Conservation (phyloP, 176 grass and related monocot species). For the Aegilops speltoides region DNA sequence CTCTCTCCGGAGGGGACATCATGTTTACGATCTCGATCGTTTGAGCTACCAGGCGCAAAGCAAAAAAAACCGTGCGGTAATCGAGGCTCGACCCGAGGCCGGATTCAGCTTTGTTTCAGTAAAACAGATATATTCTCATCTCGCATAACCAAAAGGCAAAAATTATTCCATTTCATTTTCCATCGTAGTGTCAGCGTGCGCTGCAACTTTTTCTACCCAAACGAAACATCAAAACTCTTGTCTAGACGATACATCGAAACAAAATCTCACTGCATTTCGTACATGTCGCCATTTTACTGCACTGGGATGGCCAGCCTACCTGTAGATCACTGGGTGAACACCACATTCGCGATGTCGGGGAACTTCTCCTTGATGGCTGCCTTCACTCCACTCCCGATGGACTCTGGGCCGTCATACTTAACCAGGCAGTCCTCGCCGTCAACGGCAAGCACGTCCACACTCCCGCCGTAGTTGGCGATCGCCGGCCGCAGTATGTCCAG, state of each 20-base stretch:
- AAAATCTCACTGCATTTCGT: background rate
- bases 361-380: conserved; percentile 94
- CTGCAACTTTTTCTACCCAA: background rate
- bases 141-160: background rate
- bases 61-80: background rate
- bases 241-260: background rate
- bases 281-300: background rate
- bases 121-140: background rate
- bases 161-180: background rate
- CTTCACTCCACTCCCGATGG: conserved; percentile 85
- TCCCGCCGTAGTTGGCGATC: conserved; percentile 85
- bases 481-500: conserved; percentile 94
- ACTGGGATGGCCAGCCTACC: background rate
- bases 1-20: no score
- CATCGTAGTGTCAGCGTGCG: background rate
- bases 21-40: background rate
- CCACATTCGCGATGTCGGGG: conserved; percentile 81
- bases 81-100: background rate
- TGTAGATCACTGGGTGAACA: conserved; percentile 51
- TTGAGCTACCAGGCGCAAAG: background rate
- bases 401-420: conserved; percentile 79
- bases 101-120: background rate
- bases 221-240: background rate
- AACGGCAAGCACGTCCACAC: conserved; percentile 72
- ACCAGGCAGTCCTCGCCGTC: conserved; percentile 76